Percentiles rank a stretch among this genome's conserved stretches.
phyloP scores from a whole-genome alignment of 2,329 filamentous ascomycete genomes.

The Colletotrichum lentis region DNA sequence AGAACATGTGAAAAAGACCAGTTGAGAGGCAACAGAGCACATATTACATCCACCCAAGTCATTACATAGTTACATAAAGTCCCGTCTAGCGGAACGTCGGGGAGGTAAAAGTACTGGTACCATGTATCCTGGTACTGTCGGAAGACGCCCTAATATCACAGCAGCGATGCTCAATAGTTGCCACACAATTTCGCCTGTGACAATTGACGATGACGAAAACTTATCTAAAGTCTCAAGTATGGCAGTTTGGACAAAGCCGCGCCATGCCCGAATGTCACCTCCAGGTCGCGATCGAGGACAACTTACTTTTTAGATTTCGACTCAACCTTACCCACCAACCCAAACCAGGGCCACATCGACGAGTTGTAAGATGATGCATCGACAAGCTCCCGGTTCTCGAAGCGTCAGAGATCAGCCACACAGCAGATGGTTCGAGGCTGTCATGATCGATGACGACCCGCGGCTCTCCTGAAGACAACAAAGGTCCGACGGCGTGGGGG shows the following conservation, averaged over 20 bases:
- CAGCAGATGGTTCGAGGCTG: conserved; percentile 5
- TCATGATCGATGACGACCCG: conserved; percentile 34
- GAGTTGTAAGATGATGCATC: neutral
- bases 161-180: too few relatives aligned
- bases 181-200: too few relatives aligned
- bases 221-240: neutral
- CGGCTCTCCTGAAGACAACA: neutral
- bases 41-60: too few relatives aligned
- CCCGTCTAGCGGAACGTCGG: neutral
- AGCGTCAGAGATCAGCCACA: neutral
- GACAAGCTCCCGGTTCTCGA: neutral
- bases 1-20: neutral
- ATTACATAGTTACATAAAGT: neutral
- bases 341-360: neutral
- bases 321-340: neutral
- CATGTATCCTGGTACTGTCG: neutral
- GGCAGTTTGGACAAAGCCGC: neutral
- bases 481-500: conserved; percentile 19
- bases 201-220: neutral
- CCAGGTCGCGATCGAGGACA: neutral
- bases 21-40: neutral
- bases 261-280: neutral
- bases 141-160: neutral
- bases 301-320: neutral
- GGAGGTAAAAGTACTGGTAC: neutral